Conservation (phyloP, 257 asterid genomes). For the Plantago major region DNA sequence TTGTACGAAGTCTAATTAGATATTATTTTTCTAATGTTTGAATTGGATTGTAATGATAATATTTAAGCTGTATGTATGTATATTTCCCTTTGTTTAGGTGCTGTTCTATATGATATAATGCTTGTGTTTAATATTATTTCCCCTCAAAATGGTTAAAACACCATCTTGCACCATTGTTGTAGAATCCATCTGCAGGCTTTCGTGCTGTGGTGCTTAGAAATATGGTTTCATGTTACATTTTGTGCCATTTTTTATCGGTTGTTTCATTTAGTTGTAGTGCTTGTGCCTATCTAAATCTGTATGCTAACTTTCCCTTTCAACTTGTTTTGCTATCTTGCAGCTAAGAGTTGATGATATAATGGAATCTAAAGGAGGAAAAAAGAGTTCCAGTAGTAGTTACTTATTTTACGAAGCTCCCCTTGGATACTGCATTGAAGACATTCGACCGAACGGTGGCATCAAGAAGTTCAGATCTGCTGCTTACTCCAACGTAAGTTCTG, state of each 20-base stretch:
- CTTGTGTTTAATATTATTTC: neutral
- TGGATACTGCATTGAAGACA: constrained; percentile 37
- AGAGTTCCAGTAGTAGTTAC: constrained; percentile 36
- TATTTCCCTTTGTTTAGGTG: neutral
- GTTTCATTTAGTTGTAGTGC: neutral
- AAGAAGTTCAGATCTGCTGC: constrained; percentile 46
- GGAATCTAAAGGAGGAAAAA: constrained; percentile 36
- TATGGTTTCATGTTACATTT: neutral
- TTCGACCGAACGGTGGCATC: constrained; percentile 42
- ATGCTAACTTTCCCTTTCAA: neutral
- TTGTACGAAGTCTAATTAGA: too few relatives aligned
- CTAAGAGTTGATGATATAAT: constrained; percentile 30
- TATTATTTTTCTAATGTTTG: too few relatives aligned
- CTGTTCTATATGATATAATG: neutral
- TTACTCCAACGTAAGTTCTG: constrained; percentile 37
- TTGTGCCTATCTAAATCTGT: neutral
- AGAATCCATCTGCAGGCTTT: too few relatives aligned
- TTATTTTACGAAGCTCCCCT: constrained; percentile 35
- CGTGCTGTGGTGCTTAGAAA: too few relatives aligned
- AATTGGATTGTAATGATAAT: too few relatives aligned
- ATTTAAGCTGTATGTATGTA: too few relatives aligned
- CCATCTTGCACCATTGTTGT: neutral
- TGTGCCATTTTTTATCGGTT: neutral
- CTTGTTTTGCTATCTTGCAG: constrained; percentile 11
- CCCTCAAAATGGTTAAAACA: neutral